Base-by-base conservation (phyloP, 2,329 filamentous ascomycete genomes). In the Sarocladium kiliense region DNA sequence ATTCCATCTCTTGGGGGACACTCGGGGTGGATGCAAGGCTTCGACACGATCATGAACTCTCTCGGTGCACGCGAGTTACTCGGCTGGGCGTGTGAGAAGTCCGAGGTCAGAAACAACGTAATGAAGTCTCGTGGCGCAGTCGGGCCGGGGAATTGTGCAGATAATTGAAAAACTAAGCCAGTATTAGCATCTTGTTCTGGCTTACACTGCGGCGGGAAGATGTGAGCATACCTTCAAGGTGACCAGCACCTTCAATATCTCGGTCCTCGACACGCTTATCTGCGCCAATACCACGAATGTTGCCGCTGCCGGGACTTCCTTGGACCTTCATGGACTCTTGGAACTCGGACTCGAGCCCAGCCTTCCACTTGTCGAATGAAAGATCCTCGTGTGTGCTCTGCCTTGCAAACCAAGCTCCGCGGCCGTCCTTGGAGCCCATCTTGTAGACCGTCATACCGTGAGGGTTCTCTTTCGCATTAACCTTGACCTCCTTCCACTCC, bases 61-160 rank as follows among this genome's bases (percentile, higher is more conserved):
- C 88, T 82, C 69, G 70, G 70, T 27, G 84, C 80, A 34, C 60
- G 63, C 1, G 54, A 45, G 4, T 63, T 54, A 11, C 60, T 56
- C 2, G 64, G 57, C 25, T 64, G 63, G 25, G 72, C 72, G 2
- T 77, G 71, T 41, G 73, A 74, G 41, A 80, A 74, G 41, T 79
- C 78, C 42, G 86, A 89, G 21, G 85, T 89, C 41, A 95, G 72
- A 42, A 94, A 78, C 57, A 95, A 72, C 3, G 89, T 88, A 53
- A 96, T 83, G 68, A 97, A 97, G 65, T 97, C 93, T 69, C 93
- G 78, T 1, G 93, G 88, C 2, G 91, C 85, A 0, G 90, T 94
- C 3, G 93, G 93, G 0, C 90, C 90, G 0, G 92, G 91, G 62
- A 97, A 97, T 66, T 94, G 88, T 2, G 91, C 91, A 21, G 89